These are phyloP conservation scores for Thalassiosira delicatula DNA, from an alignment of 352 stramenopile species.

Conservation along the genomic window DNA sequence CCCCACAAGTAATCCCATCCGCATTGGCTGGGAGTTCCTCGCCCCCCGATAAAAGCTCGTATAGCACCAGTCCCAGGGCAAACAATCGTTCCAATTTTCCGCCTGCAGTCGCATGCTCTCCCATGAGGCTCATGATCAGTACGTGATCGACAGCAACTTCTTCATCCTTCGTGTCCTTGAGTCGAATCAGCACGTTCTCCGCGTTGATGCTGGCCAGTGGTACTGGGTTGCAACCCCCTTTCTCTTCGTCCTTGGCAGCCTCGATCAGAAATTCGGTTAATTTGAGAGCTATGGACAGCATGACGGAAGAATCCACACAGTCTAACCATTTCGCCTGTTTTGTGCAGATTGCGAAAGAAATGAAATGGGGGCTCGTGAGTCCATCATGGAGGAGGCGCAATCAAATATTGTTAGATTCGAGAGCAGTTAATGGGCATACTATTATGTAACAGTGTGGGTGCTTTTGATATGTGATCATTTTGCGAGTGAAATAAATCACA, in stretches of 20 bases:
- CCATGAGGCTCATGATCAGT: constrained; percentile 2
- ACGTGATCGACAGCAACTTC: neutral
- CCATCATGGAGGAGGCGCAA: no score
- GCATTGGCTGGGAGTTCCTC: neutral
- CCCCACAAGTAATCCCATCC: neutral
- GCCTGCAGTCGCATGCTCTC: neutral
- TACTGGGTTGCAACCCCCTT: neutral
- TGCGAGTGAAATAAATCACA: no score
- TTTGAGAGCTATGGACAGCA: neutral
- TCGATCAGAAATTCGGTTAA: constrained; percentile 5
- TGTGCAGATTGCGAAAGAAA: no score
- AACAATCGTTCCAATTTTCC: constrained; percentile 2
- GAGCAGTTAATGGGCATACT: no score
- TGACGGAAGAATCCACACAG: no score
- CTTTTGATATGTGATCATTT: no score
- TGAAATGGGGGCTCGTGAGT: no score
- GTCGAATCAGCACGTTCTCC: constrained; percentile 3
- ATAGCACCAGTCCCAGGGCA: constrained; percentile 1
- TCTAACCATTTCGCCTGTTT: no score
- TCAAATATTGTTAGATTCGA: no score
- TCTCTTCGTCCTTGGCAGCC: neutral
- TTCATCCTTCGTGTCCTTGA: neutral
- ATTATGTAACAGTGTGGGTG: no score
- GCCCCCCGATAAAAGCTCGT: neutral
- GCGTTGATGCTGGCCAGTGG: neutral